Base-by-base conservation (phyloP, 2,329 filamentous ascomycete genomes). In the Tolypocladium tundrense region DNA sequence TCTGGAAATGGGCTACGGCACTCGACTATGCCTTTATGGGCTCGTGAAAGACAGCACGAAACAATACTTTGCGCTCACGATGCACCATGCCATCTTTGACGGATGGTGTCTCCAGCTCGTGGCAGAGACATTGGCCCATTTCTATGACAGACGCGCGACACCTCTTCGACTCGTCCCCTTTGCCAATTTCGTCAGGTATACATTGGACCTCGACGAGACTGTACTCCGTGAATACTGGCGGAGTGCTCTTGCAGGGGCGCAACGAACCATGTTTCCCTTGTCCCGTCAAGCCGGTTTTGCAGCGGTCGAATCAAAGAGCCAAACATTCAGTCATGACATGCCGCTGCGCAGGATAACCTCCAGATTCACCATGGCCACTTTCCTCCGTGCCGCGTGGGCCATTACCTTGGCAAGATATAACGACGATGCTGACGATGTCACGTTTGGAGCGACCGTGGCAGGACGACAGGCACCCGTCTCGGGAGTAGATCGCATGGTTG, bases 401-500 rank as follows among this genome's bases (percentile, higher is more conserved):
- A 14, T 42, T 42, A n/a, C n/a, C n/a, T n/a, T 42, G 40, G 40
- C 40, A 14, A 42, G n/a, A n/a, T n/a, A 42, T n/a, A 64, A 73
- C 5, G 79, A 59, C 4, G 43, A 33, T 33, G 31, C 53, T 0
- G 48, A 70, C 3, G 74, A 77, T 56, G 66, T 77, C 21, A 64
- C 73, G 7, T 77, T 77, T 56, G 76, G 76, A 3, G 69, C 72
- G 59, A 77, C 74, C 0, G 62, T 76, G 3, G 75, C 75, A 4
- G 75, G 76, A 13, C 70, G 75, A 16, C 60, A 62, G 1, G 61
- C 59, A 1, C 53, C 61, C 8, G 57, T 68, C 3, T 39, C 51
- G 4, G 60, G 60, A 35, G 58, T 65, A 21, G 62, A 65, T 10
- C 41, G 53, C 1, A 59, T 63, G 31, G 51, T 58, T 24, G 64